Conservation (phyloP, 441 rosid species). For the Sinapis alba region DNA sequence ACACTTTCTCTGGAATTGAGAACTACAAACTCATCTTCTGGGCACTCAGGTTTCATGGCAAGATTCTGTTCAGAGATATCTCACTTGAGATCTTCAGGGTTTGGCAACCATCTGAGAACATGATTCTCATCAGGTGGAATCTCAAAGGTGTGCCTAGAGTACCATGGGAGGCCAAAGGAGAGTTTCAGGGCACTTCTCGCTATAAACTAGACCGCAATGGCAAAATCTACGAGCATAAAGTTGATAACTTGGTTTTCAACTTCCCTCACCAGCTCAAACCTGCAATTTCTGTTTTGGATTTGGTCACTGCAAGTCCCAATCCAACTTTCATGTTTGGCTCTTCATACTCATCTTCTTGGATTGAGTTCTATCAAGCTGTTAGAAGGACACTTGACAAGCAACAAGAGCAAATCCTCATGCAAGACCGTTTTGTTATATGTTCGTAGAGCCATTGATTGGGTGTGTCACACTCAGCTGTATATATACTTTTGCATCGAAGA, state of each 20-base stretch:
- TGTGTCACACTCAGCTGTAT: slow-evolving; percentile 14
- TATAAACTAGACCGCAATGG: slow-evolving; percentile 81
- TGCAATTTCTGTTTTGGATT: slow-evolving; percentile 72
- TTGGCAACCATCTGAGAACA: slow-evolving; percentile 93
- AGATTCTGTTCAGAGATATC: slow-evolving; percentile 71
- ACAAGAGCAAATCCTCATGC: slow-evolving; percentile 43
- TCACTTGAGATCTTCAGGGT: slow-evolving; percentile 66
- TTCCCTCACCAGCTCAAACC: slow-evolving; percentile 75
- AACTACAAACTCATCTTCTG: slow-evolving; percentile 81
- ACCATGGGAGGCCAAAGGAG: slow-evolving; percentile 89
- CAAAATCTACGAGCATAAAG: slow-evolving; percentile 73
- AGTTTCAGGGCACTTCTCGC: slow-evolving; percentile 80
- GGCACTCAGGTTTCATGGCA: slow-evolving; percentile 85
- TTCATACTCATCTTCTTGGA: slow-evolving; percentile 61
- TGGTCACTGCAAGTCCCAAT: slow-evolving; percentile 80
- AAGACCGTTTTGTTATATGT: slow-evolving; percentile 60
- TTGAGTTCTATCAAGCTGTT: slow-evolving; percentile 62
- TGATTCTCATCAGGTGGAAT: slow-evolving; percentile 83
- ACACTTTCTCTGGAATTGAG: slow-evolving; percentile 70
- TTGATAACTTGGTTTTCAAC: slow-evolving; percentile 83
- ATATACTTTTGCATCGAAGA: slow-evolving; percentile 15
- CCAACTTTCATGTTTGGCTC: slow-evolving; percentile 72
- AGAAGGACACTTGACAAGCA: slow-evolving; percentile 64
- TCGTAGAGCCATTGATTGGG: slow-evolving; percentile 47
- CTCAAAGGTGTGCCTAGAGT: slow-evolving; percentile 78